Percentiles rank a stretch among this genome's conserved stretches.
Evolutionary conservation across 164 flowering plant species (phyloP).

Genomic region (Magnolia changhungtana): DNA sequence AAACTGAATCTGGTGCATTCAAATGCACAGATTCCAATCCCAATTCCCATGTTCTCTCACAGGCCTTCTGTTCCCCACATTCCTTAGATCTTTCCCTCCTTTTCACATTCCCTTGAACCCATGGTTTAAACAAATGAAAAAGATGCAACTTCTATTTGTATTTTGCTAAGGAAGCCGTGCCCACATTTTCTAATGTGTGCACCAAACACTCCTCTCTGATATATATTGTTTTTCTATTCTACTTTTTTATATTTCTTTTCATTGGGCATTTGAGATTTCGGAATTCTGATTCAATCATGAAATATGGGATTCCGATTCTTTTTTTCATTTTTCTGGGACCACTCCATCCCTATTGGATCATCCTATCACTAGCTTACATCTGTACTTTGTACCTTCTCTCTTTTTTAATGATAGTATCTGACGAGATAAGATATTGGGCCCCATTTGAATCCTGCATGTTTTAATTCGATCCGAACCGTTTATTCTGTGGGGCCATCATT

Average conservation of each 20-base stretch:
- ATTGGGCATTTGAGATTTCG: slow-evolving; percentile 29
- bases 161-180: background rate
- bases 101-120: slow-evolving; percentile 15
- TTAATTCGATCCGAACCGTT: background rate
- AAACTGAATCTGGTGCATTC: slow-evolving; percentile 25
- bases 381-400: background rate
- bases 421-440: background rate
- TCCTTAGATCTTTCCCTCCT: slow-evolving; percentile 17
- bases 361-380: slow-evolving; percentile 2
- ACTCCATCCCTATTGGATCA: slow-evolving; percentile 17
- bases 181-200: background rate
- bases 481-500: background rate
- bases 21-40: slow-evolving; percentile 26
- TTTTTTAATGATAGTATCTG: background rate
- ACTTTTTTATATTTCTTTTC: slow-evolving; percentile 1
- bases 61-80: slow-evolving; percentile 37
- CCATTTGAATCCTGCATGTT: background rate
- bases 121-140: background rate
- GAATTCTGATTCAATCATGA: slow-evolving; percentile 45
- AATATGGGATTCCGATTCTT: slow-evolving; percentile 43
- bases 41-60: slow-evolving; percentile 40
- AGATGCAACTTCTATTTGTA: background rate
- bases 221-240: background rate
- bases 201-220: background rate
- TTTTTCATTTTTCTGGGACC: slow-evolving; percentile 28